Evolutionary conservation across 495 filamentous ascomycete species (phyloP).

Genomic region (Neurospora cerealis): DNA sequence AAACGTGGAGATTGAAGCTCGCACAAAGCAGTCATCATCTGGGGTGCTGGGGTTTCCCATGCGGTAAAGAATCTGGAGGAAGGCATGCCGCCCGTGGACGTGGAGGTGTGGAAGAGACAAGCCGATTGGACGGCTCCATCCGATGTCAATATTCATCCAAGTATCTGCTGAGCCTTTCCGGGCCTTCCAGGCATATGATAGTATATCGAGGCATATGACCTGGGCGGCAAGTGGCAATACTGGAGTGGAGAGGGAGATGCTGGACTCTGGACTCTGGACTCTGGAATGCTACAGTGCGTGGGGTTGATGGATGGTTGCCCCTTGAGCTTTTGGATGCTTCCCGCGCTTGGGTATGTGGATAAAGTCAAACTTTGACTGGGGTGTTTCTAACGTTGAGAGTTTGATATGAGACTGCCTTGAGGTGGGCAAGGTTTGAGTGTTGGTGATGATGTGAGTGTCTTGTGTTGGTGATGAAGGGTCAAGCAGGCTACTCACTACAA

Average conservation of each 20-base stretch:
- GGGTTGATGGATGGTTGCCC: background rate
- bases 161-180: slow-evolving; percentile 5
- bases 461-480: background rate
- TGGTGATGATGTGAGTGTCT: background rate
- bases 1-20: background rate
- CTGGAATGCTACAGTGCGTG: background rate
- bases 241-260: background rate
- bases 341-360: background rate
- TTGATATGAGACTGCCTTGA: background rate
- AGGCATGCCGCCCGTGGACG: background rate
- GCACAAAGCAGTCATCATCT: background rate
- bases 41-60: background rate
- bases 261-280: background rate
- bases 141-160: background rate
- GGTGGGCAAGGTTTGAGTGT: background rate
- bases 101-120: background rate
- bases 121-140: background rate
- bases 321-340: background rate
- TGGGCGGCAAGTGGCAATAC: slow-evolving; percentile 6
- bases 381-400: background rate
- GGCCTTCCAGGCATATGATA: slow-evolving; percentile 14
- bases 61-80: background rate
- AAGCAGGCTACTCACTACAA: background rate
- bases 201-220: background rate
- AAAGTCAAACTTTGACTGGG: background rate